Evolutionary conservation across 768 basidiomycete species (phyloP).

Genomic region (Coprinellus aureogranulatus): DNA sequence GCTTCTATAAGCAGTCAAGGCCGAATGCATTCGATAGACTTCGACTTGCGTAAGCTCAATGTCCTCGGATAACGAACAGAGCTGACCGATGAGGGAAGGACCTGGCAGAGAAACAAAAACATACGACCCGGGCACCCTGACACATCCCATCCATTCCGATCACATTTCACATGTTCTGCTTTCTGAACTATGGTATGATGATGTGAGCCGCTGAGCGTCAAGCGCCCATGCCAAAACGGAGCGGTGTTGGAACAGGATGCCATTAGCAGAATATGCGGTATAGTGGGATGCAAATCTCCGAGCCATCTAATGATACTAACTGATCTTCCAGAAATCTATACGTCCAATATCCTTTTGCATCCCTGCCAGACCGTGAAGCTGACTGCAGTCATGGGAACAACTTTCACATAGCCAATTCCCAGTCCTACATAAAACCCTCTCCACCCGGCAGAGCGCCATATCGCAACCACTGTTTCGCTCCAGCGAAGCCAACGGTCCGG

Average conservation of each 20-base stretch:
- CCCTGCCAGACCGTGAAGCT: slow-evolving; percentile 91
- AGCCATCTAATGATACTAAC: neutral
- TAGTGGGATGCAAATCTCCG: no score
- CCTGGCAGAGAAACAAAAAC: neutral
- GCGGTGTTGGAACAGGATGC: no score
- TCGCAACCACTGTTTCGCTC: slow-evolving; percentile 67
- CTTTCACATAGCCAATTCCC: slow-evolving; percentile 89
- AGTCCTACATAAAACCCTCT: slow-evolving; percentile 90
- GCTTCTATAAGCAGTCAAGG: slow-evolving; percentile 1
- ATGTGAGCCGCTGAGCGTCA: no score
- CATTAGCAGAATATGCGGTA: no score
- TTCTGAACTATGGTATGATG: no score
- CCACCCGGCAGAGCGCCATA: slow-evolving; percentile 73
- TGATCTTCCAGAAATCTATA: slow-evolving; percentile 22
- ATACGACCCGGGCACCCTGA: no score
- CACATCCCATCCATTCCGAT: no score
- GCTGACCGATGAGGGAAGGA: neutral
- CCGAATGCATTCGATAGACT: slow-evolving; percentile 3
- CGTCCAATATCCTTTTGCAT: slow-evolving; percentile 55
- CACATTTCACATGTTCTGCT: no score
- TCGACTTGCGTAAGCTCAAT: slow-evolving; percentile 1
- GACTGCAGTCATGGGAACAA: slow-evolving; percentile 94
- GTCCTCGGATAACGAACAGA: no score
- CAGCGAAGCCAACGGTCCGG: slow-evolving; percentile 78
- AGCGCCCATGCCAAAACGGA: no score